Base-by-base conservation (phyloP, 2,329 filamentous ascomycete species). In the Macrophomina tecta region DNA sequence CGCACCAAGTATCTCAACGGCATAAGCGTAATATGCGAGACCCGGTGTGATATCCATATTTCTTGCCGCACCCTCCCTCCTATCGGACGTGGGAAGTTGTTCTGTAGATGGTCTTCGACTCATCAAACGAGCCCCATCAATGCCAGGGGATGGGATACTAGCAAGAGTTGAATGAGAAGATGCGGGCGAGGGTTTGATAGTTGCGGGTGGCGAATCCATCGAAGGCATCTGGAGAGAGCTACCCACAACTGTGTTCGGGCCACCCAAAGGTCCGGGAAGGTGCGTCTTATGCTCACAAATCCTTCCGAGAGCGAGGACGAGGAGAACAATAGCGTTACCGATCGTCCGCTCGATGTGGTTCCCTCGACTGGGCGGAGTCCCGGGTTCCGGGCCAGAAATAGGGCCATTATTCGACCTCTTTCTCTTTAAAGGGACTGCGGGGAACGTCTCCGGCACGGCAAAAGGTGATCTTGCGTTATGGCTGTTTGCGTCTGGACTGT, bases 11-110 rank as follows among this genome's bases (percentile, higher is more conserved):
- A 98, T 97, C 69, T 95, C 91, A 0, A 90, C 90, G 2, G 93
- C 94, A 69, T 91, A 89, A 1, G 91, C 91, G 76, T 94, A 97
- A 76, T 97, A 97, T 36, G 93, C 91, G 67, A 98, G 82, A 0
- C 95, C 95, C 0, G 95, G 94, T 68, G 97, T 91, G 6, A 91
- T 86, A 73, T 98, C 93, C 61, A 95, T 84, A 74, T 97, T 97
- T 71, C 86, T 84, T 64, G 70, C 62, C 30, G 52, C 53, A 4
- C 28, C 36, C 1, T 61, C 48, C 12, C 60, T 55, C 40, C 65
- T 52, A 40, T 64, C 56, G 11, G 36, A 42, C 1, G 11, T 62
- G 6, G 60, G 40, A 6, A 51, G 56, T 2, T 58, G 46, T 46
- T 67, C 69, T 0, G 83, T 82, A 28, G 83, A 82, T 0, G 82